Evolutionary conservation across 2,329 filamentous ascomycete genomes (phyloP).

Genomic region (Curvularia lunata): DNA sequence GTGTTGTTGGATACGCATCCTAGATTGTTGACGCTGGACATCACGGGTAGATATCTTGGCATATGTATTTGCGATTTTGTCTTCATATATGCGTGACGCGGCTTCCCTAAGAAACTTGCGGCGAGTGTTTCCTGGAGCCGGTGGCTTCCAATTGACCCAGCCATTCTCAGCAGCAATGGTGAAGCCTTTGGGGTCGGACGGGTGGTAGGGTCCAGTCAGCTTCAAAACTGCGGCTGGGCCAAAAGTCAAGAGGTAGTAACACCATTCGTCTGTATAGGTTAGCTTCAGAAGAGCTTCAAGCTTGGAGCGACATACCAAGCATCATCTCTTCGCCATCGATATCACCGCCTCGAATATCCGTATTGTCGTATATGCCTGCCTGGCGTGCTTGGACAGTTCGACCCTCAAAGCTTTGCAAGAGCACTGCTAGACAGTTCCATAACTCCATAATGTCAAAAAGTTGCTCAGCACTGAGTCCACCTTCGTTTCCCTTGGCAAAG

Average conservation of each 20-base stretch:
- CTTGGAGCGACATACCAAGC: conserved; percentile 52
- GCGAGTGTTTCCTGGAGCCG: conserved; percentile 55
- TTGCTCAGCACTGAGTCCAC: conserved; percentile 61
- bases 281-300: conserved; percentile 9
- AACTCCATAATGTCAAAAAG: conserved; percentile 70
- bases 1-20: conserved; percentile 52
- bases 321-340: conserved; percentile 60
- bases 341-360: conserved; percentile 55
- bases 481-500: conserved; percentile 64
- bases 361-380: conserved; percentile 62
- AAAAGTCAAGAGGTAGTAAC: conserved; percentile 64
- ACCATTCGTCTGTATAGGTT: conserved; percentile 63
- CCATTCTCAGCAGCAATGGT: conserved; percentile 59
- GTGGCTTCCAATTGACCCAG: conserved; percentile 63
- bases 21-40: conserved; percentile 49
- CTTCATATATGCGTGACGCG: conserved; percentile 65
- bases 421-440: conserved; percentile 65
- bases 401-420: conserved; percentile 63
- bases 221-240: conserved; percentile 63
- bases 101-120: conserved; percentile 67
- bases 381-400: conserved; percentile 61
- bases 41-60: conserved; percentile 44
- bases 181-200: conserved; percentile 56
- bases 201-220: conserved; percentile 52
- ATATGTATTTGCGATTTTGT: conserved; percentile 51